These are phyloP conservation scores for Eucalyptus sp. DNA, from an alignment of 345 rosid species.

Conservation along the genomic window DNA sequence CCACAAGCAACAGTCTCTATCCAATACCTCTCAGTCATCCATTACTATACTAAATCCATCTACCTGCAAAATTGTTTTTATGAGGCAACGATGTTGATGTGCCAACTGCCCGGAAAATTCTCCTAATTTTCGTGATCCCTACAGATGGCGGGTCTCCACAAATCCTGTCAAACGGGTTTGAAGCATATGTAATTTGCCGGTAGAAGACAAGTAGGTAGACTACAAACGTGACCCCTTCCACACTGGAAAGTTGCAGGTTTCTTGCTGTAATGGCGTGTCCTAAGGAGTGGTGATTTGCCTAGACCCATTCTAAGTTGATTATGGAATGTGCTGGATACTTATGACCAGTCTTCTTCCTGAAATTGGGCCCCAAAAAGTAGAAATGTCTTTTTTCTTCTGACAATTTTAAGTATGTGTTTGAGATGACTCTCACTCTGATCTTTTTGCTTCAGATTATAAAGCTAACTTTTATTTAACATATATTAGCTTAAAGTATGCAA, in stretches of 20 bases:
- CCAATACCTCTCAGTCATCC: background rate
- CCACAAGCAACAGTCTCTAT: background rate
- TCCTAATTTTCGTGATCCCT: background rate
- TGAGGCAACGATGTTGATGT: background rate
- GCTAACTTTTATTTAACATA: background rate
- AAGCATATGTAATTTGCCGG: background rate
- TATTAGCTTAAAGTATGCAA: background rate
- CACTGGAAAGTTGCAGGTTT: background rate
- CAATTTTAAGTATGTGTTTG: background rate
- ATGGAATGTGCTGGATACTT: background rate
- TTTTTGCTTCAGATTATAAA: background rate
- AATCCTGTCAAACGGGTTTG: background rate
- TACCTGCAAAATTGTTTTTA: background rate
- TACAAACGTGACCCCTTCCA: background rate
- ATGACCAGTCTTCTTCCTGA: background rate
- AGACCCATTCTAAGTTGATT: background rate
- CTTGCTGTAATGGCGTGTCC: background rate
- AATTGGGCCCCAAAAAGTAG: background rate
- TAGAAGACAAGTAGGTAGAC: background rate
- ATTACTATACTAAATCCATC: background rate
- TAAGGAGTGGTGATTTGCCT: background rate
- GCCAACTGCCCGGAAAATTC: background rate
- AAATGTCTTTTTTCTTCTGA: background rate
- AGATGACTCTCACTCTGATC: background rate
- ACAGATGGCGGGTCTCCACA: background rate